These are phyloP conservation scores for Starmera quercuum DNA, from an alignment of 805 yeast species.

Conservation along the genomic window DNA sequence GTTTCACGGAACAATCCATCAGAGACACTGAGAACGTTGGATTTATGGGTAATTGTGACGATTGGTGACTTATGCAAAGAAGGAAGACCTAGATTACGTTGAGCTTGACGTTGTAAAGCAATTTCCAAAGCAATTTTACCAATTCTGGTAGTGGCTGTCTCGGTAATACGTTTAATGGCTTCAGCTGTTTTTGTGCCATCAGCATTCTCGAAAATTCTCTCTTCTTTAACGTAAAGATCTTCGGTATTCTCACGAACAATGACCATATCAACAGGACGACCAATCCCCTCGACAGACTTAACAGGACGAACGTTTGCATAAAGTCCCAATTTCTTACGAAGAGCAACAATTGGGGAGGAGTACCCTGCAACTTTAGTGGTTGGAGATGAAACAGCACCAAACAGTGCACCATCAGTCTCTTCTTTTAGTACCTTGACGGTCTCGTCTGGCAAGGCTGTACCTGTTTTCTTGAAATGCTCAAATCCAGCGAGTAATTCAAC, in stretches of 20 bases:
- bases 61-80: conserved; percentile 48
- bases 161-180: conserved; percentile 94
- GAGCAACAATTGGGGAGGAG: conserved; percentile 98
- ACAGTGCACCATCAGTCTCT: conserved; percentile 93
- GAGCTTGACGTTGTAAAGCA: conserved; percentile 82
- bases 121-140: conserved; percentile 89
- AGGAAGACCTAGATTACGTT: conserved; percentile 56
- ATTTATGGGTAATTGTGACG: conserved; percentile 92
- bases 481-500: conserved; percentile 89
- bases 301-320: conserved; percentile 98
- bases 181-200: conserved; percentile 92
- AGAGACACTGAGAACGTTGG: conserved; percentile 85
- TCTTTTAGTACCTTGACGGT: conserved; percentile 72
- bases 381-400: conserved; percentile 97
- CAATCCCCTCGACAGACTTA: conserved; percentile 80
- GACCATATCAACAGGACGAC: conserved; percentile 92
- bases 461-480: conserved; percentile 90
- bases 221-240: conserved; percentile 94
- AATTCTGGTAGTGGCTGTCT: conserved; percentile 76
- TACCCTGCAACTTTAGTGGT: conserved; percentile 90
- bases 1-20: conserved; percentile 97
- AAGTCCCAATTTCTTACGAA: conserved; percentile 88
- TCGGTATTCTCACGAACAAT: conserved; percentile 98
- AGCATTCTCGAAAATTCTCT: conserved; percentile 58
- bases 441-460: conserved; percentile 89